A percentile compares a stretch with the other conserved stretches of the same genome.
These are phyloP conservation scores for Adansonia digitata DNA, from an alignment of 345 rosid genomes.

Conservation along the genomic window DNA sequence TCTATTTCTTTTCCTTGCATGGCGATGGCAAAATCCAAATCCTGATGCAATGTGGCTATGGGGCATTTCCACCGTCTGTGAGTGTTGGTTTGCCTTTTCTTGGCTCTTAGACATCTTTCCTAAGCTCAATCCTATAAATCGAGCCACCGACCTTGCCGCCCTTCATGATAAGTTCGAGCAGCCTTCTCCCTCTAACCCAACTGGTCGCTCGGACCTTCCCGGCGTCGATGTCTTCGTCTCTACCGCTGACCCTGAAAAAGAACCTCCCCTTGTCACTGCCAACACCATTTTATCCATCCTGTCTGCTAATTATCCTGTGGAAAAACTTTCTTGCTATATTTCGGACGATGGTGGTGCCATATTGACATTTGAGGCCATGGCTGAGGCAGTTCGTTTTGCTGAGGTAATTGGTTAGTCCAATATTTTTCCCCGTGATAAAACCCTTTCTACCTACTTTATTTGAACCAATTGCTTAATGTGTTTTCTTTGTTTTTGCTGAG, in stretches of 20 bases:
- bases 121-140: constrained; percentile 75
- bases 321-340: constrained; percentile 70
- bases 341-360: constrained; percentile 92
- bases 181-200: constrained; percentile 69
- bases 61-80: constrained; percentile 77
- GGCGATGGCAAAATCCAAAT: constrained; percentile 79
- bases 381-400: constrained; percentile 81
- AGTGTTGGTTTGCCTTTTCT: constrained; percentile 91
- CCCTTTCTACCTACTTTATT: too few relatives aligned
- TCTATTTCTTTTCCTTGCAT: constrained; percentile 50
- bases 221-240: constrained; percentile 81
- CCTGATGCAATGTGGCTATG: constrained; percentile 85
- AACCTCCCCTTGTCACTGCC: constrained; percentile 89
- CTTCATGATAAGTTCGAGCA: constrained; percentile 73
- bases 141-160: constrained; percentile 77
- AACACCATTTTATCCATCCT: constrained; percentile 79
- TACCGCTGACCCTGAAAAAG: constrained; percentile 88
- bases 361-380: constrained; percentile 96
- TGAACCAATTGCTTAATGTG: not conserved
- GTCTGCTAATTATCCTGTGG: constrained; percentile 72
- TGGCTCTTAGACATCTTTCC: constrained; percentile 86
- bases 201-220: constrained; percentile 84
- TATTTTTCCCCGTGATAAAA: too few relatives aligned
- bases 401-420: constrained; percentile 33
- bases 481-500: not conserved